Evolutionary conservation across 768 basidiomycete species (phyloP).

Genomic region (Amanita rubescens): DNA sequence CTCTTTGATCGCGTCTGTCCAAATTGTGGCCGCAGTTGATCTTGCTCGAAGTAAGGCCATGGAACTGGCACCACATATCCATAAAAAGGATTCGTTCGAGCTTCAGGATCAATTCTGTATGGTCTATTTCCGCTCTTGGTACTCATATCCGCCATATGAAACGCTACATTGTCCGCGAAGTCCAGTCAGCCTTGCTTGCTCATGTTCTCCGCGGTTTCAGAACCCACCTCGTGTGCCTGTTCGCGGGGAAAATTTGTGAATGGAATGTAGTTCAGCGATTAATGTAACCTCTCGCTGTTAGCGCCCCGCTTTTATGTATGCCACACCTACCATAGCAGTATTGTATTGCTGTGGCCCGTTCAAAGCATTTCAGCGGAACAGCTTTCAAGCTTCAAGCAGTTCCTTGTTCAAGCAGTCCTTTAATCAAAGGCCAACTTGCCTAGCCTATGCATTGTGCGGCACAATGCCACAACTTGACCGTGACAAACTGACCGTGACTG

Average conservation of each 20-base stretch:
- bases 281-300: neutral
- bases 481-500: too few relatives aligned
- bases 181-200: neutral
- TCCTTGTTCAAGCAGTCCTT: neutral
- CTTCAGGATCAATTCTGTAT: neutral
- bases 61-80: neutral
- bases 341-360: neutral
- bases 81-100: too few relatives aligned
- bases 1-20: neutral
- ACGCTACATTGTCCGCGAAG: neutral
- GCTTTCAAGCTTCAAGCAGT: neutral
- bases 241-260: too few relatives aligned
- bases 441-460: neutral
- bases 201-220: too few relatives aligned
- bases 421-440: neutral
- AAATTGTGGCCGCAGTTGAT: neutral
- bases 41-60: neutral
- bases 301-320: neutral
- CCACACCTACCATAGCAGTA: neutral
- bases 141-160: neutral
- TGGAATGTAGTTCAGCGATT: too few relatives aligned
- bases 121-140: neutral
- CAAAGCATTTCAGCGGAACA: neutral
- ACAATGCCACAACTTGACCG: neutral
- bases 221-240: too few relatives aligned